Percentiles rank a stretch among this genome's conserved stretches.
Evolutionary conservation across 73 alveolate genomes (phyloP).

Genomic region (Effrenium voratum): DNA sequence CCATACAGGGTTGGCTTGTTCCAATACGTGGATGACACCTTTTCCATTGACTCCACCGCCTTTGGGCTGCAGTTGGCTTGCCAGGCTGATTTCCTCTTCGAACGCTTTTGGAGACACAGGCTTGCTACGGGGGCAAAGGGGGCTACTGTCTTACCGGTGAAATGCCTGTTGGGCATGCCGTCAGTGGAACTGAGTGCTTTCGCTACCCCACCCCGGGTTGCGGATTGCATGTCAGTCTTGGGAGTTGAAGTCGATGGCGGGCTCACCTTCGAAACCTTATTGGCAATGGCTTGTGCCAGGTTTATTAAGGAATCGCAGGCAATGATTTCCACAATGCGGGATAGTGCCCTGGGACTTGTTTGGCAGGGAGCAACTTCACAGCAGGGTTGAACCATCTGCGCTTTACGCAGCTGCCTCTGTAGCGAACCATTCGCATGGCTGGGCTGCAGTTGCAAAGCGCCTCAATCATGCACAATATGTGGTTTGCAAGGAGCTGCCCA

Average conservation of each 20-base stretch:
- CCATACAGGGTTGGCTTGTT: background rate
- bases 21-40: background rate
- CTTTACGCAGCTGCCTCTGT: background rate
- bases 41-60: background rate
- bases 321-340: background rate
- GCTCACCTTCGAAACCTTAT: background rate
- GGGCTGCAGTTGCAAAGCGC: background rate
- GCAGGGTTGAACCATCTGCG: background rate
- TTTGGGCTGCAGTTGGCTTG: background rate
- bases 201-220: background rate
- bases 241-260: background rate
- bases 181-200: background rate
- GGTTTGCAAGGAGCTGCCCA: background rate
- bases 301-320: background rate
- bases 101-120: background rate
- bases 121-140: background rate
- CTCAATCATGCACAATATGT: background rate
- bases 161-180: background rate
- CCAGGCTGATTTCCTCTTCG: background rate
- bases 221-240: background rate
- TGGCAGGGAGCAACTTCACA: background rate
- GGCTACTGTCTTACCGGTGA: background rate
- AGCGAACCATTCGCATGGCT: background rate
- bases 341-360: background rate
- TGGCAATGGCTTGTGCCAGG: background rate